Evolutionary conservation across 768 basidiomycete genomes (phyloP), one percentile per base, ranked within the genome.

Genomic region (Lactarius pseudohatsudake): DNA sequence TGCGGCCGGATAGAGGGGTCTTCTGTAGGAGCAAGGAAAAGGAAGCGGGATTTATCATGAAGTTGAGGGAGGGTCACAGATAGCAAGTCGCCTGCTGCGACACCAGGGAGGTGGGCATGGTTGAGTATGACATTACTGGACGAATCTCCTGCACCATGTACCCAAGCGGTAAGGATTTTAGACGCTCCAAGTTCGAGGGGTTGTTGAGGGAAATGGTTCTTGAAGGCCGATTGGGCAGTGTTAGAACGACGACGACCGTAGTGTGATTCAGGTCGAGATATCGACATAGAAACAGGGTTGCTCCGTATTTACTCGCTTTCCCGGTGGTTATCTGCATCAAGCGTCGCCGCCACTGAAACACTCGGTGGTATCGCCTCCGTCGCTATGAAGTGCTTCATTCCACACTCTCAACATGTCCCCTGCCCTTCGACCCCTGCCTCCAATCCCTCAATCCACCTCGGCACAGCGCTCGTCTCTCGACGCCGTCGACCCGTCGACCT

Each of bases 41-140:
- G 78, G 82, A 89, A 71, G 26, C 78, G 75, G 13, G 73, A 69
- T 18, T 79, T 77, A 56, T 78, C 79, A 8, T 81, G 80, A 30
- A 81, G 74, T 57, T 77, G 78, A 61, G 78, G 77, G 56, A 77
- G 68, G 28, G 77, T 74, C 15, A 92, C 83, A 62, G 84, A 81
- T 50, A 94, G 72, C 73, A 91, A 77, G 71, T 94, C 92, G 9
- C 91, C 92, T 70, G 90, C 88, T 55, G 80, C 78, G 38, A 92
- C 88, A 3, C 92, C 92, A 7, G 90, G 89, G 88, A 90, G 92
- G 74, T 81, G 85, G 13, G 85, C 79, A 54, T 87, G 88, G 69
- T 93, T 92, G 74, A 94, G 82, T 20, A 86, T 79, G 62, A 91
- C 86, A 20, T 76, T 76, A 9, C 81, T 74, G 0, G 84, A 82